Base-by-base conservation (phyloP, 371 early-diverging fungal species). In the Syncephalastrum contaminatum region DNA sequence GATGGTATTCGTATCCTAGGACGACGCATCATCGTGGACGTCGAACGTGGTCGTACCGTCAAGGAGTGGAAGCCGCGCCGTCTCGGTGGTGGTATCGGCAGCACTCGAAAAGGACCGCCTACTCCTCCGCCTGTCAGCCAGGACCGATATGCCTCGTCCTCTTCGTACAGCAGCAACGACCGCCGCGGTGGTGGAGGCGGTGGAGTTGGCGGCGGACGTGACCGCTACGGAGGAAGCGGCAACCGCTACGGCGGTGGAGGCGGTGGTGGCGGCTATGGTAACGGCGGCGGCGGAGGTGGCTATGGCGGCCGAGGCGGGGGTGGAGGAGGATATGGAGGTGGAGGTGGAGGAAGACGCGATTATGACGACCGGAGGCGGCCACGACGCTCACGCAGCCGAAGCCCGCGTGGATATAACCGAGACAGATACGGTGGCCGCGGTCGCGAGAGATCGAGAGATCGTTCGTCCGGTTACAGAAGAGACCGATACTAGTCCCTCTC, bases 21-120 rank as follows among this genome's bases (percentile, higher is more conserved):
- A 16, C 87, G 93, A 18, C 88, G 95, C 30, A 78, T 95, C 16
- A 76, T 95, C 16, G 94, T 96, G 2, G 98, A 98, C 69, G 97
- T 98, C 8, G 97, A 98, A 67, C 88, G 97, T 53, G 98, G 97
- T 18, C 85, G 98, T 42, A 96, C 97, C 12, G 97, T 96, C 14
- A 92, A 91, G 58, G 96, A 90, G 43, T 98, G 97, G 97, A 76
- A 74, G 53, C 98, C 98, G 22, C 90, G 95, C 57, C 80, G 94
- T 43, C 77, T 94, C 65, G 92, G 94, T 25, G 98, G 97, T 46
- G 98, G 98, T 20, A 77, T 96, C 25, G 98, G 98, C 15, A 86
- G 86, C 18, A 90, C 93, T 50, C 86, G 92, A 19, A 69, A 78
- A 20, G 93, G 91, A 21, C 80, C 72, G 43, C 80, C 81, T 51